These are phyloP conservation scores for Nicotiana rustica DNA, from an alignment of 305 asterid species.

Conservation along the genomic window DNA sequence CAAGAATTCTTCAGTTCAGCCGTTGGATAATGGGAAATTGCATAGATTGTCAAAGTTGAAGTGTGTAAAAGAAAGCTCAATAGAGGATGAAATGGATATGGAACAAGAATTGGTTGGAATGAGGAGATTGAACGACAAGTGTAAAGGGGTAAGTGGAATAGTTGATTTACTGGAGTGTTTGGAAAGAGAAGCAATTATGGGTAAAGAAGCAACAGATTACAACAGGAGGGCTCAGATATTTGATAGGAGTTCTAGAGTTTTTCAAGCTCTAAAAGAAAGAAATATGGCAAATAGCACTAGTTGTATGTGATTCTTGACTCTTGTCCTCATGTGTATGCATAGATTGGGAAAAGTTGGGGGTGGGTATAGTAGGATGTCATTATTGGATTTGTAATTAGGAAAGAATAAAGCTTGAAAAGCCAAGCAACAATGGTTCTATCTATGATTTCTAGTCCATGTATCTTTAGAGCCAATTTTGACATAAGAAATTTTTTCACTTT, in stretches of 20 bases:
- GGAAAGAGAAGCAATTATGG: constrained; percentile 89
- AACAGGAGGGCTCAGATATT: constrained; percentile 75
- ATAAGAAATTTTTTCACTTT: too few species aligned
- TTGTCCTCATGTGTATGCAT: not conserved
- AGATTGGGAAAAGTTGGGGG: not conserved
- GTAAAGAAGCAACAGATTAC: constrained; percentile 75
- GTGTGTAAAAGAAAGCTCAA: constrained; percentile 42
- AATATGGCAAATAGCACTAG: not conserved
- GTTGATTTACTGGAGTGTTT: constrained; percentile 79
- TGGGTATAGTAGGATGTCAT: not conserved
- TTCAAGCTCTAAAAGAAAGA: constrained; percentile 63
- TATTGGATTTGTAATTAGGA: not conserved
- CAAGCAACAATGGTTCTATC: not conserved
- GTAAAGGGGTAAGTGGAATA: constrained; percentile 51
- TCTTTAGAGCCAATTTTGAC: not conserved
- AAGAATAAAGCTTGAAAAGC: not conserved
- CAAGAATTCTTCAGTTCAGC: constrained; percentile 15
- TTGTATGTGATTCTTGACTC: not conserved
- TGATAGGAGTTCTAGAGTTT: constrained; percentile 62
- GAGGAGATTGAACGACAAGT: constrained; percentile 46
- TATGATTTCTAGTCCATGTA: not conserved
- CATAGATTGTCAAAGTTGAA: constrained; percentile 35
- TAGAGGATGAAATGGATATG: constrained; percentile 33
- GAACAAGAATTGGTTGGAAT: constrained; percentile 45
- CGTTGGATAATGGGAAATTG: not conserved